Evolutionary conservation across 129 eudicot species (phyloP).

Genomic region (Flaveria brownii): DNA sequence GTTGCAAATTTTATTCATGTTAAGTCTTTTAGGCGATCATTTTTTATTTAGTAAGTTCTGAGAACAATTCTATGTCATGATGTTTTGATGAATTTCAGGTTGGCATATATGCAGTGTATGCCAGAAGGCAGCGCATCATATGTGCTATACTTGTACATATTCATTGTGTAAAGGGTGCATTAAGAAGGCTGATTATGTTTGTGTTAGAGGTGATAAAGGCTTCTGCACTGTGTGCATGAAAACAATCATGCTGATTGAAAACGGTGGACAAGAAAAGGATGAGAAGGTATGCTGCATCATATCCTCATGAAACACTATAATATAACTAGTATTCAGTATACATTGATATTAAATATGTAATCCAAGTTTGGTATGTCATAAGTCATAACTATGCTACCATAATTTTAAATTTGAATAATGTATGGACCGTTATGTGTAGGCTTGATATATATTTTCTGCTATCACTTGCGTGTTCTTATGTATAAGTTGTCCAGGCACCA

Average conservation of each 20-base stretch:
- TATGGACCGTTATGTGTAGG: neutral
- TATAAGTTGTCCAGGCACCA: conserved; percentile 54
- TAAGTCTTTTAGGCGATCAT: neutral
- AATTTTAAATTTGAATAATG: conserved; percentile 2
- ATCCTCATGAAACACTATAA: conserved; percentile 6
- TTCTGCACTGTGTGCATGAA: conserved; percentile 89
- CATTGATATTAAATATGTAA: neutral
- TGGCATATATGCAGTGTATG: conserved; percentile 93
- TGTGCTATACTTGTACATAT: conserved; percentile 93
- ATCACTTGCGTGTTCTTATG: conserved; percentile 24
- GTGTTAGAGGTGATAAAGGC: conserved; percentile 89
- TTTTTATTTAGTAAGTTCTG: neutral
- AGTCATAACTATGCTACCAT: conserved; percentile 14
- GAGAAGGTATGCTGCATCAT: conserved; percentile 54
- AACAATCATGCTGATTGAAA: conserved; percentile 81
- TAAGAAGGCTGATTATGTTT: conserved; percentile 62
- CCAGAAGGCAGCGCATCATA: conserved; percentile 66
- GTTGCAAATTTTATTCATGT: neutral
- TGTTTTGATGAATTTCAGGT: conserved; percentile 59
- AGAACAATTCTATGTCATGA: conserved; percentile 5
- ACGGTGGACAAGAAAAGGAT: conserved; percentile 60
- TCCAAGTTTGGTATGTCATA: conserved; percentile 5
- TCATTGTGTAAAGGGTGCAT: conserved; percentile 86
- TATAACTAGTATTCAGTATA: neutral
- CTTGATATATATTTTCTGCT: neutral